phyloP scores from a whole-genome alignment of 345 rosid genomes.

The Eutrema japonicum region DNA sequence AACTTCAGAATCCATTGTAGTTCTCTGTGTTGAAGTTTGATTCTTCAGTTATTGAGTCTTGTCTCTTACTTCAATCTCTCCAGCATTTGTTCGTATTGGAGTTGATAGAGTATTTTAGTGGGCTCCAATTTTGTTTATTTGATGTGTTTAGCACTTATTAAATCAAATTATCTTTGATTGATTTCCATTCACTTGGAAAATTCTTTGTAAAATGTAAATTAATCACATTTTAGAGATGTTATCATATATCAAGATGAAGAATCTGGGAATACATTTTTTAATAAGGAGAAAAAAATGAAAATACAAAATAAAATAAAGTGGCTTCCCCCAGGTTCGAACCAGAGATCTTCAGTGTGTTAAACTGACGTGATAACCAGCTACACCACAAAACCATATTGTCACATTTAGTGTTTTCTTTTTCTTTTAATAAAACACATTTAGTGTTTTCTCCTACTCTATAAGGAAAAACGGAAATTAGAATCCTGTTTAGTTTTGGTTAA shows the following conservation, averaged over 20 bases:
- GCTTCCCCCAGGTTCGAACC: slow-evolving; percentile 83
- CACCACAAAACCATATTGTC: slow-evolving; percentile 73
- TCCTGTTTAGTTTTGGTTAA: too few relatives aligned
- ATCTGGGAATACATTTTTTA: background rate
- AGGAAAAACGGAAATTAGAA: too few relatives aligned
- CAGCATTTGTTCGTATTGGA: background rate
- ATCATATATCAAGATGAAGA: background rate
- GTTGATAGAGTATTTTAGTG: background rate
- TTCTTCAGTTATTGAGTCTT: background rate
- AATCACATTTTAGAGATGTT: background rate
- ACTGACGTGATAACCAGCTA: slow-evolving; percentile 98
- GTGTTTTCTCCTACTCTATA: too few relatives aligned
- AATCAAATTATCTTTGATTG: too few relatives aligned
- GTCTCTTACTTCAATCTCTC: background rate
- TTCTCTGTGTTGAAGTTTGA: too few relatives aligned
- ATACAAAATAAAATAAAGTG: background rate
- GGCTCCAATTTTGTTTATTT: background rate
- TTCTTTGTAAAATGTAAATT: too few relatives aligned
- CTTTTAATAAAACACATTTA: too few relatives aligned
- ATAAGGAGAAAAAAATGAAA: too few relatives aligned
- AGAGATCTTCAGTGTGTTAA: slow-evolving; percentile 97
- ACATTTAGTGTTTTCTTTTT: too few relatives aligned
- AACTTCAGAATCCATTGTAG: background rate
- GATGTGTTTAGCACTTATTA: background rate
- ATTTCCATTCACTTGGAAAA: too few relatives aligned